Base-by-base conservation (phyloP, 352 stramenopile species). In the Globisporangium irregulare region DNA sequence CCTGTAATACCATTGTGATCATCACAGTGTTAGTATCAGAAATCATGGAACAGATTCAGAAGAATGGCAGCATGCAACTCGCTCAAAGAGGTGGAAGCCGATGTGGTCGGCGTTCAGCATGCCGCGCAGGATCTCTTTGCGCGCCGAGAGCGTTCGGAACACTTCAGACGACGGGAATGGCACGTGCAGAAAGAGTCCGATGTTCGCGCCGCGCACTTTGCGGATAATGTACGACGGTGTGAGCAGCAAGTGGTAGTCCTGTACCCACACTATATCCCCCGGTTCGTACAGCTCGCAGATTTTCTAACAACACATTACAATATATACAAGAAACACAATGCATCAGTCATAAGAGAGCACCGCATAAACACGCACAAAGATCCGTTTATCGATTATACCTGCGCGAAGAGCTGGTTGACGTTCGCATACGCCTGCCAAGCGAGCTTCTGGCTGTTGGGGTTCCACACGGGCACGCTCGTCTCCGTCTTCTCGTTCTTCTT, bases 151-250 rank as follows among this genome's bases (percentile, higher is more conserved):
- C 5, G 97, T 99, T 27, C 97, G 84, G 73, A 99, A 99, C 6
- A 99, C 98, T 75, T 99, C 97, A 0, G 93, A 99, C 32, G 92
- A 98, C 27, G 98, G 98, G 72, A 99, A 99, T 25, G 98, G 98
- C 22, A 98, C 97, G 79, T 99, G 97, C 14, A 99, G 76, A 72
- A 99, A 99, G 27, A 99, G 85, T 7, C 96, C 97, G 55, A 99
- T 91, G 73, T 98, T 98, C 25, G 80, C 77, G 41, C 86, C 88
- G 58, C 98, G 86, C 1, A 95, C 53, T 29, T 90, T 86, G 51
- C 95, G 82, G 7, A 95, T 93, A 25, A 99, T 88, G 67, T 98
- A 99, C 20, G 88, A 98, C 5, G 98, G 98, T 32, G 98, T 89
- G 9, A 99, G 88, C 58, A 99, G 80, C 24, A 99, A 76, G 75